Conservation (phyloP, 345 rosid genomes). For the Arabidopsis suecica region DNA sequence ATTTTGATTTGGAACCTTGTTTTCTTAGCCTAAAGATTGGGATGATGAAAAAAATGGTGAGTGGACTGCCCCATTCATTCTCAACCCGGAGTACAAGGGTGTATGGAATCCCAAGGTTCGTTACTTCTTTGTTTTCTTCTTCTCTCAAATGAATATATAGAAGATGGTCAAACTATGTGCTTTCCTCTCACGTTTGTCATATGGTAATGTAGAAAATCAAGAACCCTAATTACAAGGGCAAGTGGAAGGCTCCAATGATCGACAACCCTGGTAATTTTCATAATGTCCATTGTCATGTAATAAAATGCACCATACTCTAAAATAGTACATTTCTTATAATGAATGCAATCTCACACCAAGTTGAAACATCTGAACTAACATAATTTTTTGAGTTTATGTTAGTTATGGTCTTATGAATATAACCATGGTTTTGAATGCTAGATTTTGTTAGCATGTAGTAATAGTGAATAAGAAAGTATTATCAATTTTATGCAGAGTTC, state of each 20-base stretch:
- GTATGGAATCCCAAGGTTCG: constrained; percentile 94
- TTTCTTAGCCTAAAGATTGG: constrained; percentile 93
- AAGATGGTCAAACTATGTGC: not conserved
- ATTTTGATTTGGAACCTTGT: not conserved
- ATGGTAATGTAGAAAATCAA: constrained; percentile 73
- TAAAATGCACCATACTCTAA: constrained; percentile 1
- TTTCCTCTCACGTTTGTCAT: constrained; percentile 9
- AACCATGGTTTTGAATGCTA: not conserved
- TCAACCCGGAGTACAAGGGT: constrained; percentile 98
- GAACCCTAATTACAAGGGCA: constrained; percentile 94
- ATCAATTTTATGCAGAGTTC: constrained; percentile 61
- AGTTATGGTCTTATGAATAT: not conserved
- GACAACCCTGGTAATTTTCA: constrained; percentile 86
- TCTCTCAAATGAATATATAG: not conserved
- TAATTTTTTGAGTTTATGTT: not conserved
- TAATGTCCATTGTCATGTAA: not conserved
- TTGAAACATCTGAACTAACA: not conserved
- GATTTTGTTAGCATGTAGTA: not conserved
- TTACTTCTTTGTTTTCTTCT: constrained; percentile 9
- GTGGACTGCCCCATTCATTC: constrained; percentile 91
- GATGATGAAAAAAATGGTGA: constrained; percentile 99
- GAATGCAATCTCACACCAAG: constrained; percentile 8
- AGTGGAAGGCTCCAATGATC: constrained; percentile 97
- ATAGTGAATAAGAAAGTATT: not conserved
- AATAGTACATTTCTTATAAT: not conserved